Percentiles rank a stretch among this genome's conserved stretches.
Conservation (phyloP, 257 asterid species). For the Primulina eburnea region DNA sequence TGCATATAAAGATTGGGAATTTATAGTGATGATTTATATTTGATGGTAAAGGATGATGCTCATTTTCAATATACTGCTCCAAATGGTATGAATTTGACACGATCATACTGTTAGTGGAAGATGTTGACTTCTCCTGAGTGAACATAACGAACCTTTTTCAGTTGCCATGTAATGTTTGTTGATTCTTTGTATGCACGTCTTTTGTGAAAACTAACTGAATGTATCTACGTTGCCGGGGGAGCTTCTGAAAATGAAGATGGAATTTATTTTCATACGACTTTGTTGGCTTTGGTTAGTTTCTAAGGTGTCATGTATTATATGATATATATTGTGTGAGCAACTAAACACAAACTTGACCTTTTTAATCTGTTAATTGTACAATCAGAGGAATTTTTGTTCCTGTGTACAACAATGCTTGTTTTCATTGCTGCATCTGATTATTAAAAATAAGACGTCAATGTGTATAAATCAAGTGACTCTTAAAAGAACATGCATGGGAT, state of each 20-base stretch:
- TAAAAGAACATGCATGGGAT: not conserved
- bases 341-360: conserved; percentile 4
- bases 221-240: conserved; percentile 10
- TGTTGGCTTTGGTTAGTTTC: conserved; percentile 12
- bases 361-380: conserved; percentile 9
- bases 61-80: conserved; percentile 20
- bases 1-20: conserved; percentile 11
- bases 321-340: not conserved
- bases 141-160: conserved; percentile 8
- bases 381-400: not conserved
- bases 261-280: conserved; percentile 2
- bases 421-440: conserved; percentile 1
- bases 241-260: not conserved
- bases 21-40: conserved; percentile 2
- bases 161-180: not conserved
- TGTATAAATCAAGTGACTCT: conserved; percentile 4
- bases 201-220: conserved; percentile 17
- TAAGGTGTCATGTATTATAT: not conserved
- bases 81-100: conserved; percentile 15
- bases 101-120: not conserved
- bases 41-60: conserved; percentile 23
- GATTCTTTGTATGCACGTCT: conserved; percentile 12
- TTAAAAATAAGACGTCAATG: not conserved
- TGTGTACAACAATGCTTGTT: conserved; percentile 7
- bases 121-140: conserved; percentile 6